Evolutionary conservation across 192 early-diverging fungal species (phyloP).

Genomic region (Linderina pennispora): DNA sequence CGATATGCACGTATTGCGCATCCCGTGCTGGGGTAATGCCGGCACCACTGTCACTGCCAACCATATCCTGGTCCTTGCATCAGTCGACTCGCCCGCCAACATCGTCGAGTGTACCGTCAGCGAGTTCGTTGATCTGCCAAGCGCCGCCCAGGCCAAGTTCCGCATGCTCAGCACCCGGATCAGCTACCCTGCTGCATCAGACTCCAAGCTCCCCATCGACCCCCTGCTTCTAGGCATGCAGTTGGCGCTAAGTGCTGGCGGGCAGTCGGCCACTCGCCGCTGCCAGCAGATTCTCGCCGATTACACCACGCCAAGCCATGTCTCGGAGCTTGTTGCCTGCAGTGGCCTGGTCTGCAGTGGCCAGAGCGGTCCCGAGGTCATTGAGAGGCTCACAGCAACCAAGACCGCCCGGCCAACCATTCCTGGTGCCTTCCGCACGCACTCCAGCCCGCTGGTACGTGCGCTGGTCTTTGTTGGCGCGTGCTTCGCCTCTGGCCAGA

Average conservation of each 20-base stretch:
- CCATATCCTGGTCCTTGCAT: constrained; percentile 25
- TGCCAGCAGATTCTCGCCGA: background rate
- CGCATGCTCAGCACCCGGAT: constrained; percentile 13
- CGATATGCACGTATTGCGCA: constrained; percentile 15
- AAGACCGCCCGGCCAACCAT: background rate
- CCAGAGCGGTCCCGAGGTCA: background rate
- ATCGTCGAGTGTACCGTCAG: constrained; percentile 15
- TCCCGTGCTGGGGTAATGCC: constrained; percentile 10
- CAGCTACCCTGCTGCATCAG: constrained; percentile 1
- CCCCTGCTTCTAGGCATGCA: constrained; percentile 10
- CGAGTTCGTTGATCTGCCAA: constrained; percentile 7
- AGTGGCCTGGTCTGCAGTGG: background rate
- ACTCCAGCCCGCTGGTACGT: constrained; percentile 7
- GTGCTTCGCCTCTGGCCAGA: background rate
- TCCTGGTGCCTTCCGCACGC: constrained; percentile 1
- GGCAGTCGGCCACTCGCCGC: no score
- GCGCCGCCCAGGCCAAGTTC: constrained; percentile 1
- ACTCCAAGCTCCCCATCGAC: constrained; percentile 1
- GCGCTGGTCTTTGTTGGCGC: constrained; percentile 17
- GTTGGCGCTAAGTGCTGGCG: no score
- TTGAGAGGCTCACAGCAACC: background rate
- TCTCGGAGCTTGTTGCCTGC: background rate
- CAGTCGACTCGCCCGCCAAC: background rate
- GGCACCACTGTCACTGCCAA: constrained; percentile 24
- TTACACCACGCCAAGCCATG: constrained; percentile 2